Evolutionary conservation across 441 rosid genomes (phyloP), one percentile per base, ranked within the genome.

Genomic region (Gossypium schwendimanii): DNA sequence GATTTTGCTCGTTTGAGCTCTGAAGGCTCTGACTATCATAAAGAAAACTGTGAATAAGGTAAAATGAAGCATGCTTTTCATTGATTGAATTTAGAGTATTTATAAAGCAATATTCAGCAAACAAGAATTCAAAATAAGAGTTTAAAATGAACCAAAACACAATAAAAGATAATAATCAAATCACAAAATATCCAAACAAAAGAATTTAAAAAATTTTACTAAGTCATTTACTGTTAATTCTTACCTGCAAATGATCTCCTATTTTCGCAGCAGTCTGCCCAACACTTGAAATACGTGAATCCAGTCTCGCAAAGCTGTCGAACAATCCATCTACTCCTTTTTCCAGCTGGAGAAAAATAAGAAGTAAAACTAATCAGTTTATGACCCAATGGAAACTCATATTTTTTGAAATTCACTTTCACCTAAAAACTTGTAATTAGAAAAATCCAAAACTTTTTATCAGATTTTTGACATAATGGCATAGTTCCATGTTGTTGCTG

Each of bases 221-320:
- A 39, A 39, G 12, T 39, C 12, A 9, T 39, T 39, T 39, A 39
- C 45, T 8, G 45, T 39, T 2, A 39, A 39, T 39, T 58, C 4
- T 67, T 79, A 91, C 99, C 93, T 96, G 98, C 84, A 93, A 87
- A 87, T 96, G 99, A 81, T 96, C 99, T 81, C 99, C 99, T 58
- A 96, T 93, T 85, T 96, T 96, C 17, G 98, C 99, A 78, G 98
- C 99, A 78, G 99, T 96, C 88, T 93, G 99, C 75, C 99, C 98
- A 75, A 96, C 99, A 83, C 98, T 91, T 63, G 99, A 96, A 80
- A 96, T 96, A 71, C 99, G 97, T 21, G 97, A 87, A 80, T 95
- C 99, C 86, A 95, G 83, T 84, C 99, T 90, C 23, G 98, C 99
- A 86, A 95, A 95, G 86, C 99, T 95, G 84, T 77, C 96, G 73